A percentile compares a stretch with the other conserved stretches of the same genome.
Evolutionary conservation across 768 basidiomycete genomes (phyloP).

Genomic region (Trametes villosa): DNA sequence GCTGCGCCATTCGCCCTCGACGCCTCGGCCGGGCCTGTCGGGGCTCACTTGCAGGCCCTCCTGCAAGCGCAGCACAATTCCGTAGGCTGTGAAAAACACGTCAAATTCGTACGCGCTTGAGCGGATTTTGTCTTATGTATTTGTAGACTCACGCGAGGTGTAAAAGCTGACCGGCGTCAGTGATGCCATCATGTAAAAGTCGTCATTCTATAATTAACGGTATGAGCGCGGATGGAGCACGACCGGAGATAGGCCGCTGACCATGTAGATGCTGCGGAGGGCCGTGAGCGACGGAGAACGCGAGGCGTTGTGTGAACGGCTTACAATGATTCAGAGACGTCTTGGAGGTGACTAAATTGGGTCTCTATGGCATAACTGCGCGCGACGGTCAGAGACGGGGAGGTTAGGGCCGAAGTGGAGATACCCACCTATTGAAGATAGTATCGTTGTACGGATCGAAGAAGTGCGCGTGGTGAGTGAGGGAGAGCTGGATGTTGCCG

Average conservation of each 20-base stretch:
- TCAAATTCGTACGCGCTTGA: background rate
- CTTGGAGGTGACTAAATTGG: slow-evolving; percentile 36
- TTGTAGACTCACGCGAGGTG: slow-evolving; percentile 29
- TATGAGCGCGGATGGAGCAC: background rate
- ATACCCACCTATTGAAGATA: slow-evolving; percentile 40
- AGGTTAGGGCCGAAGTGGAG: background rate
- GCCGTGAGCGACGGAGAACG: background rate
- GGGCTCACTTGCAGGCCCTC: slow-evolving; percentile 36
- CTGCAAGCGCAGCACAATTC: slow-evolving; percentile 44
- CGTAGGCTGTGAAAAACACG: slow-evolving; percentile 31
- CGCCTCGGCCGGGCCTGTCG: slow-evolving; percentile 25
- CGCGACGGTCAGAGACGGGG: background rate
- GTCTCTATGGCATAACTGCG: slow-evolving; percentile 42
- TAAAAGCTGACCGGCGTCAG: slow-evolving; percentile 39
- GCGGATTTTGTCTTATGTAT: too few species aligned
- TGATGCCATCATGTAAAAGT: slow-evolving; percentile 41
- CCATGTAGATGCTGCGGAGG: slow-evolving; percentile 31
- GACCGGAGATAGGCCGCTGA: background rate
- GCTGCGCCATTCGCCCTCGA: slow-evolving; percentile 44
- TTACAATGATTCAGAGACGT: slow-evolving; percentile 39
- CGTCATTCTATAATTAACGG: slow-evolving; percentile 40
- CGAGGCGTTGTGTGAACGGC: background rate
- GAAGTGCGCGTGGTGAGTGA: slow-evolving; percentile 39
- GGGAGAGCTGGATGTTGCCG: slow-evolving; percentile 33
- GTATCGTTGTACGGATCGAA: slow-evolving; percentile 28